Evolutionary conservation across 139 green algal genomes (phyloP).

Genomic region (Chlamydomonas sphaeroides): DNA sequence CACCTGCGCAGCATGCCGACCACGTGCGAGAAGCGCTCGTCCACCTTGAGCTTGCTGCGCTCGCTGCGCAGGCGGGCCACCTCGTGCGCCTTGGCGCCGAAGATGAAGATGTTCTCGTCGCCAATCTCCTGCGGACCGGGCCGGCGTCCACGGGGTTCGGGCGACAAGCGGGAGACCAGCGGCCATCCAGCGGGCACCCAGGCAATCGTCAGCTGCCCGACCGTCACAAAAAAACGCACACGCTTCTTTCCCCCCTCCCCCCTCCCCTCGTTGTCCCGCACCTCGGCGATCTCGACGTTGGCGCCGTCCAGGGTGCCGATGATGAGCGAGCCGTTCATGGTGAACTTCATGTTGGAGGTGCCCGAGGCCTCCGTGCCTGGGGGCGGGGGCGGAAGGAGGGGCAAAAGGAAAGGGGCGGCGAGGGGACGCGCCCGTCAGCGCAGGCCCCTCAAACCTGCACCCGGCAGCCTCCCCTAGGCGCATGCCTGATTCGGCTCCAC

Average conservation of each 20-base stretch:
- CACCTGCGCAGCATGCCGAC: constrained; percentile 78
- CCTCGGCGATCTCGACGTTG: constrained; percentile 98
- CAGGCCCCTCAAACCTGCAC: no score
- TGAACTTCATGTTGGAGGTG: constrained; percentile 99
- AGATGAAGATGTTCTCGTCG: constrained; percentile 92
- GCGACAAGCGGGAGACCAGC: no score
- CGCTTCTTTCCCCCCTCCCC: no score
- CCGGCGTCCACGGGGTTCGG: no score
- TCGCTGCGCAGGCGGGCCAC: constrained; percentile 66
- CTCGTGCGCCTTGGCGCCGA: constrained; percentile 77
- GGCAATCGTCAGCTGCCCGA: no score
- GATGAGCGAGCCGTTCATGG: constrained; percentile 97
- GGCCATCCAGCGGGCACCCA: no score
- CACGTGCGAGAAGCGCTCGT: constrained; percentile 83
- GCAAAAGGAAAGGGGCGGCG: no score
- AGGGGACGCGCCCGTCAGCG: not conserved
- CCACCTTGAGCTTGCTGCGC: constrained; percentile 65
- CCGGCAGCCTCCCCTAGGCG: no score
- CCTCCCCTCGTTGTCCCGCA: not conserved
- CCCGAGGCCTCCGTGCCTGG: constrained; percentile 93
- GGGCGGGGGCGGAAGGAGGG: not conserved
- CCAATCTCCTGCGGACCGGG: constrained; percentile 54
- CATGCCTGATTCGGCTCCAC: no score
- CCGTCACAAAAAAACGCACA: no score
- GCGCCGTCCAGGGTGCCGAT: constrained; percentile 98